Evolutionary conservation across 164 flowering plant species (phyloP), one percentile per base, ranked within the genome.

Genomic region (Vitis labrusca): DNA sequence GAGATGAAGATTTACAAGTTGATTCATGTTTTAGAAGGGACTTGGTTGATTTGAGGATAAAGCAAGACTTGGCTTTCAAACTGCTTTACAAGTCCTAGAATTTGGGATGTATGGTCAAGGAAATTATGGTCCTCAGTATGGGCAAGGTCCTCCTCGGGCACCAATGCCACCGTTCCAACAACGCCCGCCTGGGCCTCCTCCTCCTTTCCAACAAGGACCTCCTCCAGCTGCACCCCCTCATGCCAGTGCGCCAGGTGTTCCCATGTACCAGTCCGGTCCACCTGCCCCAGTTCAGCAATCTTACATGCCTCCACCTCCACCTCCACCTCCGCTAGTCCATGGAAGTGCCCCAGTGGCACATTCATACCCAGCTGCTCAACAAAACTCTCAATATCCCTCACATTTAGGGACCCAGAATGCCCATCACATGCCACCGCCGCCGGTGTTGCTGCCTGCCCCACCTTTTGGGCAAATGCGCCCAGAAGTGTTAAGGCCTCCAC

Each of bases 51-150:
- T 37, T 37, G 44, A 37, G 44, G 44, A 37, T 3, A 37, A 37
- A 6, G 44, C 44, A 37, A 2, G 16, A 55, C n/a, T 55, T 55
- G 58, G n/a, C 12, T 55, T 13, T 55, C 1, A 16, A 37, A 37
- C 44, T 52, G 55, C 27, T 14, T 52, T 4, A 52, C 4, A 52
- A 52, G 15, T 11, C 44, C 44, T 37, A 37, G 44, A 37, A 37
- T 37, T 37, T 37, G 44, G 44, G 44, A 89, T 89, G 91, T 76
- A 81, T 68, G 79, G 83, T 64, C 87, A 81, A 80, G 88, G 90
- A 27, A 81, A 71, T 76, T 75, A 77, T 67, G 77, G 58, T 55
- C 68, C 81, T 73, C 92, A 78, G 58, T 79, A 61, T 61, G 71
- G 85, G 60, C 84, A 65, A 14, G 74, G 76, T 68, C 79, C 83